Conservation (phyloP, 345 rosid genomes). For the Cardiospermum halicacabum region DNA sequence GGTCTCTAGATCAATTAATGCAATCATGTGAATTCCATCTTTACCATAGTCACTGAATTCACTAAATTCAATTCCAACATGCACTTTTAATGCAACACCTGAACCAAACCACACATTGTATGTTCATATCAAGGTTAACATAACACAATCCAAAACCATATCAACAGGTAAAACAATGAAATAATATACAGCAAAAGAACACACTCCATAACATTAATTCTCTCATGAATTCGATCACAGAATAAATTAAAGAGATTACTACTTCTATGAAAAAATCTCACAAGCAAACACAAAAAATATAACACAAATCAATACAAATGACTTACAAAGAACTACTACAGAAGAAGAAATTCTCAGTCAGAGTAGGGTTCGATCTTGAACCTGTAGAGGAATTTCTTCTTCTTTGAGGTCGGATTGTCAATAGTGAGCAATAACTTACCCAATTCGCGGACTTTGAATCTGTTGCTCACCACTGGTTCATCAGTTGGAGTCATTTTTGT, state of each 20-base stretch:
- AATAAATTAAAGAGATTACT: not conserved
- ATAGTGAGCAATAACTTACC: constrained; percentile 74
- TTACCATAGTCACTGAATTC: no score
- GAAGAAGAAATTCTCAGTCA: constrained; percentile 27
- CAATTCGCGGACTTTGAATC: constrained; percentile 64
- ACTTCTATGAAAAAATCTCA: not conserved
- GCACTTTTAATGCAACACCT: no score
- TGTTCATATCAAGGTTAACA: no score
- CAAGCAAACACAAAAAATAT: not conserved
- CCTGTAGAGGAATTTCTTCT: constrained; percentile 93
- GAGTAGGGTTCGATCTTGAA: constrained; percentile 59
- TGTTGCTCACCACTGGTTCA: constrained; percentile 64
- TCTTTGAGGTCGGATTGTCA: constrained; percentile 82
- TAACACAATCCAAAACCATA: no score
- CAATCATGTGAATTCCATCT: no score
- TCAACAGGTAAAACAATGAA: no score
- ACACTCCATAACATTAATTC: not conserved
- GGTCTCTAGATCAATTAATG: not conserved
- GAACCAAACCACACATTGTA: no score
- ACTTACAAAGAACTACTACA: not conserved
- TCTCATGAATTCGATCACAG: not conserved
- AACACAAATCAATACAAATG: not conserved
- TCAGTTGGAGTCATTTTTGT: constrained; percentile 56
- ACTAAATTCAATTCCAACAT: no score
- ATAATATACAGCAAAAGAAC: no score